phyloP scores from a whole-genome alignment of 306 rosid species.

The Chamaecrista fasciculata region DNA sequence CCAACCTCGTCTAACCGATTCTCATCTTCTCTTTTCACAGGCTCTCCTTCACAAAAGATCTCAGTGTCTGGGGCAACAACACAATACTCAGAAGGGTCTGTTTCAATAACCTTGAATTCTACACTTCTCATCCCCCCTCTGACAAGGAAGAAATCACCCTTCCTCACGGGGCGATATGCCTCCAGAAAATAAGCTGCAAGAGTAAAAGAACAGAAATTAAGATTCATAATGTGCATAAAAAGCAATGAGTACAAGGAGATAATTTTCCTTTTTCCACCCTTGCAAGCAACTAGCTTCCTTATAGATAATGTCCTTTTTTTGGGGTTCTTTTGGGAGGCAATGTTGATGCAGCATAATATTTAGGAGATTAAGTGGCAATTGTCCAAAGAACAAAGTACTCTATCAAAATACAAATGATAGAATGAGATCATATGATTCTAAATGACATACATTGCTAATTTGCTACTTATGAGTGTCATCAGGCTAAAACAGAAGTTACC shows the following conservation, averaged over 20 bases:
- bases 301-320: no score
- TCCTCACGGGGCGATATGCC: constrained; percentile 92
- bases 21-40: constrained; percentile 92
- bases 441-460: neutral
- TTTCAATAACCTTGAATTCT: constrained; percentile 97
- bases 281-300: neutral
- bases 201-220: constrained; percentile 19
- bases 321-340: no score
- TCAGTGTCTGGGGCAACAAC: constrained; percentile 98
- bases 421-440: neutral
- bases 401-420: neutral
- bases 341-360: neutral
- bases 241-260: neutral
- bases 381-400: neutral
- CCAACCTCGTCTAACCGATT: constrained; percentile 93
- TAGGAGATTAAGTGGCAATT: neutral
- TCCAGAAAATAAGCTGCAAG: constrained; percentile 87
- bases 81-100: constrained; percentile 89
- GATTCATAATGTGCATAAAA: constrained; percentile 9
- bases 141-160: constrained; percentile 91
- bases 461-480: no score
- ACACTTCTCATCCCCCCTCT: constrained; percentile 99
- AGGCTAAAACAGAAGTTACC: neutral
- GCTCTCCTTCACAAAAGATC: constrained; percentile 95
- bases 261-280: neutral